These are phyloP conservation scores for Metarhizium brunneum DNA, from an alignment of 2,329 filamentous ascomycete species.

Conservation along the genomic window DNA sequence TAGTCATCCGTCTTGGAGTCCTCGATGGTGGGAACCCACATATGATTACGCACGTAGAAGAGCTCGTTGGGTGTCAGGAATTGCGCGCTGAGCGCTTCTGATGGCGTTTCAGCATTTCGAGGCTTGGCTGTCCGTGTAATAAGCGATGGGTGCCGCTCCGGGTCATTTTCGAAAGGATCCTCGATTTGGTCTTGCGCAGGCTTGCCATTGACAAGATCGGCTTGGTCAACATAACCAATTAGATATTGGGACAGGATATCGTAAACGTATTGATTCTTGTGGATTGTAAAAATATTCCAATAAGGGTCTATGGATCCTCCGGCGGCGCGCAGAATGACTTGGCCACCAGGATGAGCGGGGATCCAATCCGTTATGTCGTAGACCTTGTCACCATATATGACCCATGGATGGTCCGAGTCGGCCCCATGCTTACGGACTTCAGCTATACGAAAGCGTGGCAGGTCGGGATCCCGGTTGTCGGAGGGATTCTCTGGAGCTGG, in stretches of 20 bases:
- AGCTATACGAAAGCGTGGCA: slow-evolving; percentile 40
- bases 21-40: slow-evolving; percentile 48
- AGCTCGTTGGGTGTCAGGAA: slow-evolving; percentile 47
- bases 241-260: slow-evolving; percentile 56
- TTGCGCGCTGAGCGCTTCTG: slow-evolving; percentile 32
- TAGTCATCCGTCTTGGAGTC: slow-evolving; percentile 30
- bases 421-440: slow-evolving; percentile 45
- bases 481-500: not conserved
- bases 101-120: slow-evolving; percentile 52
- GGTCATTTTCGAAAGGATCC: slow-evolving; percentile 50
- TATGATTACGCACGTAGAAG: slow-evolving; percentile 54
- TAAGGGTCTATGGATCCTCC: slow-evolving; percentile 57
- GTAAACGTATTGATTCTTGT: slow-evolving; percentile 54
- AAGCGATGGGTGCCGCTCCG: slow-evolving; percentile 39
- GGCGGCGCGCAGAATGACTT: slow-evolving; percentile 57
- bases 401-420: slow-evolving; percentile 48
- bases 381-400: slow-evolving; percentile 53
- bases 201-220: slow-evolving; percentile 48
- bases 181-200: slow-evolving; percentile 45
- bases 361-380: slow-evolving; percentile 67
- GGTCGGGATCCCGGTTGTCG: slow-evolving; percentile 27
- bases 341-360: slow-evolving; percentile 54
- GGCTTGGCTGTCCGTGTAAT: slow-evolving; percentile 44
- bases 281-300: slow-evolving; percentile 63
- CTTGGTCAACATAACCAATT: slow-evolving; percentile 50